Evolutionary conservation across 257 asterid genomes (phyloP).

Genomic region (Phtheirospermum japonicum): DNA sequence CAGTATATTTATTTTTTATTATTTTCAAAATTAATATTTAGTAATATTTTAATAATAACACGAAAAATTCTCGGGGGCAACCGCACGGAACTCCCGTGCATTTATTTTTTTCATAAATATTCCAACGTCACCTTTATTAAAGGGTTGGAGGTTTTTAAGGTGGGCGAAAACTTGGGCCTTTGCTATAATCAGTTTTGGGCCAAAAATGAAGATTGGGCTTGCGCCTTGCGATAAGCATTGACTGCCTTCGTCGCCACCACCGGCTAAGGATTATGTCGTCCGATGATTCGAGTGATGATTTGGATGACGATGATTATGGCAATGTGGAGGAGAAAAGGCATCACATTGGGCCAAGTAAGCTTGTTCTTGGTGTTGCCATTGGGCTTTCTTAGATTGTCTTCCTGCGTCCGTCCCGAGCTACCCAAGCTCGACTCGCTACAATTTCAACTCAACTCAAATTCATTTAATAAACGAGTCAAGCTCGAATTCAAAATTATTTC

Average conservation of each 20-base stretch:
- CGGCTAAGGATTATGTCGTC: slow-evolving; percentile 55
- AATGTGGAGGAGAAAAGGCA: slow-evolving; percentile 39
- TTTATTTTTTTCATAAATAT: too few relatives aligned
- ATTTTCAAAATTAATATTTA: too few relatives aligned
- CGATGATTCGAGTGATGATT: slow-evolving; percentile 36
- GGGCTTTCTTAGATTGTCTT: slow-evolving; percentile 81
- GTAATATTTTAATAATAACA: too few relatives aligned
- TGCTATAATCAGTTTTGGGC: slow-evolving; percentile 67
- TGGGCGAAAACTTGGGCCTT: slow-evolving; percentile 70
- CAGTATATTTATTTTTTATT: too few relatives aligned
- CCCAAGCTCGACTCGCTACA: too few relatives aligned
- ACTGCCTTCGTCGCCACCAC: slow-evolving; percentile 75
- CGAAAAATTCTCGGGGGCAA: too few relatives aligned
- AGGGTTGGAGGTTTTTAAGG: slow-evolving; percentile 54
- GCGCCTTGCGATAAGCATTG: slow-evolving; percentile 85
- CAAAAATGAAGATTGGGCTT: slow-evolving; percentile 84
- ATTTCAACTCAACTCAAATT: too few relatives aligned
- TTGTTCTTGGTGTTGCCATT: slow-evolving; percentile 88
- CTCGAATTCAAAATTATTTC: too few relatives aligned
- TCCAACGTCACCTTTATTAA: too few relatives aligned
- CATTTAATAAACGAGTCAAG: too few relatives aligned
- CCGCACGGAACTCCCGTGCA: too few relatives aligned
- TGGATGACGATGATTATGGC: slow-evolving; percentile 38
- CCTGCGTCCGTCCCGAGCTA: too few relatives aligned
- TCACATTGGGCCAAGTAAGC: slow-evolving; percentile 77